Base-by-base conservation (phyloP, 768 basidiomycete species). In the Leccinum fibrillosum region DNA sequence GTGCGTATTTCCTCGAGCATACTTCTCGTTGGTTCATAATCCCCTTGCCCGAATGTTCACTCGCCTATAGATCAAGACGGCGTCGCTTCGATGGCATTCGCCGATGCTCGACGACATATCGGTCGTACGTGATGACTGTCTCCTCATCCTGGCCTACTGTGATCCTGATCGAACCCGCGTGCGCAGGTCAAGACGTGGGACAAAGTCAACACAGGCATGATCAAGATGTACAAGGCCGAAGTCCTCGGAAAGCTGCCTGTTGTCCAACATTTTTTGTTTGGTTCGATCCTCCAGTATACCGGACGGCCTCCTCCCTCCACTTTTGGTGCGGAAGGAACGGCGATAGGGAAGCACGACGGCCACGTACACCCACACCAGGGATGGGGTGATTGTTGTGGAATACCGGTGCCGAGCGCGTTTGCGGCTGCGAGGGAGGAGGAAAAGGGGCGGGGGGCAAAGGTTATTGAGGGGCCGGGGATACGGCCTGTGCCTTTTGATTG, bases 31-130 rank as follows among this genome's bases (percentile, higher is more conserved):
- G 15, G 37, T 8, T 15, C 7, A 32, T 32, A 4, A 32, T 32
- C 32, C 9, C 30, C 30, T 0, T 4, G 8, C 28, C 7, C 28
- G 28, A 15, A 35, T 37, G 5, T 37, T 17, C 17, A 37, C 37
- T 37, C 1, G 37, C 26, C 35, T 11, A 57, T 34, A 95, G 92
- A 92, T 98, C 63, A 98, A 98, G 71, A 93, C 94, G 0, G 94
- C 95, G 0, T 94, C 94, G 0, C 79, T 98, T 1, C 82, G 94
- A 53, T 99, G 96, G 96, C 96, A 99, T 75, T 97, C 94, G 0
- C 96, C 96, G 1, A 98, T 99, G 96, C 83, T 99, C 7, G 93
- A 98, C 71, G 96, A 98, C 68, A 98, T 98, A 55, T 95, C 94
- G 1, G 93, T 89, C 0, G 94, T 75, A 60, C 44, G 79, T 66